Conservation (phyloP, 164 flowering plant genomes). For the Buxus sempervirens region DNA sequence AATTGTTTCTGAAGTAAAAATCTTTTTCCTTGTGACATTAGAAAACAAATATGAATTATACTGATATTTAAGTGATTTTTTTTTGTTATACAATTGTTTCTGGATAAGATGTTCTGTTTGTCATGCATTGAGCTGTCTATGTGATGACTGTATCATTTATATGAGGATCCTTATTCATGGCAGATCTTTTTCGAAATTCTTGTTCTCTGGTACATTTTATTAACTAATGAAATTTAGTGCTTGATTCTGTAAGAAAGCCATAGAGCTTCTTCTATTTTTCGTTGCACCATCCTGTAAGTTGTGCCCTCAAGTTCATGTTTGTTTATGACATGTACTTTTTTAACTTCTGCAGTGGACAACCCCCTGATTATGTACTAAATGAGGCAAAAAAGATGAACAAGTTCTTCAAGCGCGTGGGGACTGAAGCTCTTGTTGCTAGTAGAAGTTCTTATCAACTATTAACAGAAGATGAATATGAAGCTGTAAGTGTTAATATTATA, state of each 20-base stretch:
- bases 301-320: background rate
- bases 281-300: background rate
- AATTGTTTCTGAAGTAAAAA: too few species aligned
- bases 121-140: background rate
- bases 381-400: slow-evolving; percentile 80
- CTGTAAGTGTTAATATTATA: slow-evolving; percentile 55
- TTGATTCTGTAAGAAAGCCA: background rate
- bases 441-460: slow-evolving; percentile 66
- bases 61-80: background rate
- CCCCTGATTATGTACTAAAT: slow-evolving; percentile 87
- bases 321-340: slow-evolving; percentile 16
- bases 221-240: background rate
- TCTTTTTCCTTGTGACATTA: too few species aligned
- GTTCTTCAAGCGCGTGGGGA: slow-evolving; percentile 81
- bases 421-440: slow-evolving; percentile 34
- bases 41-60: background rate
- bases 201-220: background rate
- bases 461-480: slow-evolving; percentile 83
- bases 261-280: background rate
- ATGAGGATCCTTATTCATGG: background rate
- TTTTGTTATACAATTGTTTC: background rate
- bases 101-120: background rate
- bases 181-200: background rate
- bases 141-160: background rate
- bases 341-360: slow-evolving; percentile 63